Base-by-base conservation (phyloP, 1,284 basidiomycete genomes). In the Rhodofomes roseus region DNA sequence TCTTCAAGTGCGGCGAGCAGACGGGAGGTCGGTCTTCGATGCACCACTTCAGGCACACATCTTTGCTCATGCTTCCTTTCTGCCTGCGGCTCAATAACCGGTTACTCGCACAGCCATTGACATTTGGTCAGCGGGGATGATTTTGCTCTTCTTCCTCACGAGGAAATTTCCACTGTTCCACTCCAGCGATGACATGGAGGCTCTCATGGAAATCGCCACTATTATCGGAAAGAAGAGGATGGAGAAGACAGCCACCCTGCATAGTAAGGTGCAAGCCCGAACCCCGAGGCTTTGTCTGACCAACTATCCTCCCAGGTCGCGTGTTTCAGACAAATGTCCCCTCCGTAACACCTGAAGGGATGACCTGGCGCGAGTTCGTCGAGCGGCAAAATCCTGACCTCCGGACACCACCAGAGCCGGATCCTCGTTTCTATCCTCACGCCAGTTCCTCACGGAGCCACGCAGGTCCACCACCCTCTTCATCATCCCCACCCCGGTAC, bases 131-230 rank as follows among this genome's bases (percentile, higher is more conserved):
- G 93, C 87, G 1, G 96, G 96, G 1, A 89, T 92, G 70, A 97
- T 98, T 57, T 76, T 99, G 0, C 80, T 99, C 5, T 96, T 95
- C 72, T 95, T 98, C 74, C 80, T 99, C 25, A 90, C 90, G 0
- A 85, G 87, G 60, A 96, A 97, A 66, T 99, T 98, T 69, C 96
- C 96, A 0, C 76, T 98, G 23, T 96, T 99, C 77, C 93, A 96
- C 70, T 94, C 96, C 27, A 92, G 86, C 68, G 95, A 98, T 71
- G 96, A 99, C 71, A 85, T 90, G 34, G 96, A 99, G 72, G 96
- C 96, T 5, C 77, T 99, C 40, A 90, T 98, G 84, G 96, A 99
- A 76, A 91, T 99, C 57, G 90, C 93, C 5, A 80, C 87, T 12
- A 88, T 99, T 53, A 88, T 98, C 66, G 97, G 96, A 3, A 85